Base-by-base conservation (phyloP, 176 grass and related monocot species). In the Triticum timopheevii region DNA sequence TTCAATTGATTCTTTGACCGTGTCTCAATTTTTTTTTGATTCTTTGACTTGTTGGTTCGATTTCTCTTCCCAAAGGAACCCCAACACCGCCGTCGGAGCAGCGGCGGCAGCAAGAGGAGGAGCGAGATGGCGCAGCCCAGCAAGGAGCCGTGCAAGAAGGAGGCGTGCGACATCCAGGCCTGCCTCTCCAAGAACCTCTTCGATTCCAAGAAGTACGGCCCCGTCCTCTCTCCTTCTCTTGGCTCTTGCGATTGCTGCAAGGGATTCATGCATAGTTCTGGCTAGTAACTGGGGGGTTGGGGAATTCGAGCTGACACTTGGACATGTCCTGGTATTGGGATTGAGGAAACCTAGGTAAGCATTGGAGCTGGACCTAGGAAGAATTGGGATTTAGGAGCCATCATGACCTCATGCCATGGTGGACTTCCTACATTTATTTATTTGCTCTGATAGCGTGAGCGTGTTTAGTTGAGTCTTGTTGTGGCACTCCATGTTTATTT, bases 91-190 rank as follows among this genome's bases (percentile, higher is more conserved):
- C 75, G 79, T 61, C 20, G 35, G 27, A 11, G 69, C 65, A 44
- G 66, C 50, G 23, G 17, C 8, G 19, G 86, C 1, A 38, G 79
- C 19, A 36, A 79, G 39, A 33, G 45, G 33, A 23, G 17, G 81
- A 59, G 54, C 54, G 54, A 66, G 81, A 97, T 97, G 93, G 74
- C 90, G 84, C 86, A 80, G 88, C 88, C 86, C 77, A 92, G 79
- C 75, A 91, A 98, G 86, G 95, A 98, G 64, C 93, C 96, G 74
- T 95, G 93, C 90, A 95, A 95, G 88, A 98, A 98, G 90, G 93
- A 95, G 82, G 92, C 96, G 28, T 98, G 92, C 83, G 90, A 92
- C 78, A 98, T 96, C 87, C 96, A 98, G 74, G 81, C 92, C 49
- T 98, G 93, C 73, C 93, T 96, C 88, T 92, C 96, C 62, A 96